Percentiles rank a stretch among this genome's conserved stretches.
Conservation (phyloP, 202 grass and related monocot genomes). For the Dendrocalamus latiflorus region DNA sequence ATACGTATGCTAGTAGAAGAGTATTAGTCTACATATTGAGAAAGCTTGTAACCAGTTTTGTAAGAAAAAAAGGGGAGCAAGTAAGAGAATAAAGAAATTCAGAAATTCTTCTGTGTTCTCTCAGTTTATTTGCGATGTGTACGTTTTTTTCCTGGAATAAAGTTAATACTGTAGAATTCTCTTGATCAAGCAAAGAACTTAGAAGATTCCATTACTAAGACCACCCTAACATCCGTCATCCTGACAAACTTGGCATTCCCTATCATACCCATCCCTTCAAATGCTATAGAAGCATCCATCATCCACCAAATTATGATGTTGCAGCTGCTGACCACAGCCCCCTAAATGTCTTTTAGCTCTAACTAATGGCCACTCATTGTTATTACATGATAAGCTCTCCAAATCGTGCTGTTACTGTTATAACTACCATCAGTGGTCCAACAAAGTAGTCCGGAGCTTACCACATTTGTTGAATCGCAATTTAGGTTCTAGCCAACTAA, state of each 20-base stretch:
- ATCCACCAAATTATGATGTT: background rate
- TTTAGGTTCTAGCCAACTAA: background rate
- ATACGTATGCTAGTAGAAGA: no score
- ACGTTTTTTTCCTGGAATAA: no score
- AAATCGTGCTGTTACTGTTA: conserved; percentile 5
- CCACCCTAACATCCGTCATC: background rate
- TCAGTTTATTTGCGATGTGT: no score
- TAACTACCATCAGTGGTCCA: background rate
- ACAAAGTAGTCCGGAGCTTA: background rate
- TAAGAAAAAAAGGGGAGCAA: no score
- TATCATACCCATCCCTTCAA: background rate
- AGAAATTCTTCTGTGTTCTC: no score
- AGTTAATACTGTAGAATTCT: background rate
- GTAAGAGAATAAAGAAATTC: no score
- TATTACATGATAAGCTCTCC: conserved; percentile 7
- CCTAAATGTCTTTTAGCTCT: background rate
- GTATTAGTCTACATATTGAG: no score
- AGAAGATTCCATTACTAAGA: background rate
- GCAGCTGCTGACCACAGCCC: background rate
- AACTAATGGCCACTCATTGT: background rate
- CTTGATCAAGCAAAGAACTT: background rate
- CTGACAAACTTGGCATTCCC: background rate
- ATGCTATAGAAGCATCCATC: background rate
- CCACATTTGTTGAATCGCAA: background rate
- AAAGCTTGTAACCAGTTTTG: no score